Evolutionary conservation across 129 eudicot genomes (phyloP).

Genomic region (Rutidosis leptorrhynchoides): DNA sequence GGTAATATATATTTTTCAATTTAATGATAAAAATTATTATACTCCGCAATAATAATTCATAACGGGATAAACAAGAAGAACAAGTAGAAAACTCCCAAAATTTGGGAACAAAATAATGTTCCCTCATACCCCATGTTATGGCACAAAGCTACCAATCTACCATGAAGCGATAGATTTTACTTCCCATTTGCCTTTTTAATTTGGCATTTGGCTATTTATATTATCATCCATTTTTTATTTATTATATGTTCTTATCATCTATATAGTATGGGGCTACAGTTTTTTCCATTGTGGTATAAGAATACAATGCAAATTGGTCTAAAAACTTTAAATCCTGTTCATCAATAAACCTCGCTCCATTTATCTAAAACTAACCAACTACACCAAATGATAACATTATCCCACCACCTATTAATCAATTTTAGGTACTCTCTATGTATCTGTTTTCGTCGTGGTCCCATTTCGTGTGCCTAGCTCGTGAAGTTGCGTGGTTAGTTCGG

Average conservation of each 20-base stretch:
- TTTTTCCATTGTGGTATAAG: not conserved
- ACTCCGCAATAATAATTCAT: too few species aligned
- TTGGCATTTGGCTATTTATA: slow-evolving; percentile 3
- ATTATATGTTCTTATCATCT: not conserved
- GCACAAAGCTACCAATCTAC: slow-evolving; percentile 31
- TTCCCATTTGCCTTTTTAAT: slow-evolving; percentile 24
- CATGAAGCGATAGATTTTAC: slow-evolving; percentile 29
- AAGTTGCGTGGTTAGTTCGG: slow-evolving; percentile 4
- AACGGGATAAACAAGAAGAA: slow-evolving; percentile 15
- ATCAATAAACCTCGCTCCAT: not conserved
- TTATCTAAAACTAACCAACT: not conserved
- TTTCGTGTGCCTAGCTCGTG: slow-evolving; percentile 22
- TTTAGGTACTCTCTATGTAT: slow-evolving; percentile 9
- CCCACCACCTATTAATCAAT: not conserved
- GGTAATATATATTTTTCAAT: too few species aligned
- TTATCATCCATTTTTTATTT: not conserved
- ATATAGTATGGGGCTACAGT: not conserved
- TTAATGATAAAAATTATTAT: too few species aligned
- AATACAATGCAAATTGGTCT: slow-evolving; percentile 6
- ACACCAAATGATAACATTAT: not conserved
- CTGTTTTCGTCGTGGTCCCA: slow-evolving; percentile 21
- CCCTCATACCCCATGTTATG: slow-evolving; percentile 34
- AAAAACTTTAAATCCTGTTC: not conserved
- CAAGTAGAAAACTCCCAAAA: slow-evolving; percentile 25
- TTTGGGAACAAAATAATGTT: slow-evolving; percentile 38